These are phyloP conservation scores for Wickerhamomyces alni DNA, from an alignment of 805 yeast genomes.

Conservation along the genomic window DNA sequence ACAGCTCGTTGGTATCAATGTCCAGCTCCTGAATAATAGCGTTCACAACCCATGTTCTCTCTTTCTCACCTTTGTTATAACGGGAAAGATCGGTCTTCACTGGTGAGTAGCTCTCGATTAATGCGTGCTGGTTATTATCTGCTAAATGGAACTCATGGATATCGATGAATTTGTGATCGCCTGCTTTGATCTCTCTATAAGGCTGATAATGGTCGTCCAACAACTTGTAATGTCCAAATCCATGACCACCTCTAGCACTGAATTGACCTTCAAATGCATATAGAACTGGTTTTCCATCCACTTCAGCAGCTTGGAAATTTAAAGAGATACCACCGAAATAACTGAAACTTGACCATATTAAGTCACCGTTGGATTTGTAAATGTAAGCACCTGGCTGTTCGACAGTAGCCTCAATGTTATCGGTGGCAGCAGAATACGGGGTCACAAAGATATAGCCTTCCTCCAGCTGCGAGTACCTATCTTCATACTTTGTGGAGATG, in stretches of 20 bases:
- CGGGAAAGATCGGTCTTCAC: conserved; percentile 24
- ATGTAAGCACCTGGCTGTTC: conserved; percentile 32
- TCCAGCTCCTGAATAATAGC: conserved; percentile 32
- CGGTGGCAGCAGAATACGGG: conserved; percentile 24
- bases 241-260: conserved; percentile 21
- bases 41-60: conserved; percentile 31
- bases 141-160: conserved; percentile 32
- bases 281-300: conserved; percentile 23
- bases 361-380: conserved; percentile 28
- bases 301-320: conserved; percentile 26
- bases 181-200: conserved; percentile 28
- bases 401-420: conserved; percentile 16
- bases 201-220: conserved; percentile 26
- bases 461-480: conserved; percentile 13
- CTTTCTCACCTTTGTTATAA: conserved; percentile 20
- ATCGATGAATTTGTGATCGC: conserved; percentile 28
- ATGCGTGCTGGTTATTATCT: conserved; percentile 24
- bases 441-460: conserved; percentile 28
- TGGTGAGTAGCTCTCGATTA: conserved; percentile 30
- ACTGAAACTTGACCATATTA: conserved; percentile 33
- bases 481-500: conserved; percentile 25
- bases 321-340: conserved; percentile 28
- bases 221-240: conserved; percentile 27
- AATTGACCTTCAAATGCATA: conserved; percentile 32
- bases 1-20: conserved; percentile 28